Evolutionary conservation across 2,329 filamentous ascomycete species (phyloP).

Genomic region (Pyrenophora tritici-repentis): DNA sequence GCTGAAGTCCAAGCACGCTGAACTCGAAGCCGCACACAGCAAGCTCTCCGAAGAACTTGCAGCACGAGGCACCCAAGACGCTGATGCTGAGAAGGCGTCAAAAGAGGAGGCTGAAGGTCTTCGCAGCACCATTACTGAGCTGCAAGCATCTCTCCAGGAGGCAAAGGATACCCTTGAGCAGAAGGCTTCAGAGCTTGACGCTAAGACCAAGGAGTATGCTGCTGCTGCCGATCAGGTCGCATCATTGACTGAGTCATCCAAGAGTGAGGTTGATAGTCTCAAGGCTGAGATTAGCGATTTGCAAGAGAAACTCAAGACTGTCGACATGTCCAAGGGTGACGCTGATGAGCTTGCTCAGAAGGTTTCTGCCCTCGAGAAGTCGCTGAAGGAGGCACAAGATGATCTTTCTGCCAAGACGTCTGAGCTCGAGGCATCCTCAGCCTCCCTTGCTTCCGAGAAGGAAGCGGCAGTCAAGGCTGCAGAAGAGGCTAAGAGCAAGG

Average conservation of each 20-base stretch:
- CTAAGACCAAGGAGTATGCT: slow-evolving; percentile 25
- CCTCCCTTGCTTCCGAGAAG: slow-evolving; percentile 27
- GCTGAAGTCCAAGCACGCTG: slow-evolving; percentile 21
- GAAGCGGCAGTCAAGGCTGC: slow-evolving; percentile 30
- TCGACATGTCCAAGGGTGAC: slow-evolving; percentile 33
- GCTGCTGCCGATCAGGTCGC: slow-evolving; percentile 19
- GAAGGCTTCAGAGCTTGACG: slow-evolving; percentile 27
- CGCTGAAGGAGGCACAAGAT: slow-evolving; percentile 35
- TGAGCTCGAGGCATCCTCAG: slow-evolving; percentile 28
- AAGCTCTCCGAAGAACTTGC: slow-evolving; percentile 19
- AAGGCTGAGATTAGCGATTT: slow-evolving; percentile 31
- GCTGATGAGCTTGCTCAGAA: slow-evolving; percentile 31
- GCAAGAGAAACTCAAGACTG: slow-evolving; percentile 30
- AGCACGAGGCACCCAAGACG: slow-evolving; percentile 26
- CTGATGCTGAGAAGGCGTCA: slow-evolving; percentile 22
- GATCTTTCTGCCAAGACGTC: slow-evolving; percentile 28
- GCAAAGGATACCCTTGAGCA: slow-evolving; percentile 25
- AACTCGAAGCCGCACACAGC: slow-evolving; percentile 24
- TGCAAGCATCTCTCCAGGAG: slow-evolving; percentile 29
- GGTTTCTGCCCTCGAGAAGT: slow-evolving; percentile 34
- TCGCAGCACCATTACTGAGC: slow-evolving; percentile 32
- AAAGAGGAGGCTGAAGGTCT: slow-evolving; percentile 30
- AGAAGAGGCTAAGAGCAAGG: slow-evolving; percentile 30
- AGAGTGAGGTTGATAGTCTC: slow-evolving; percentile 28
- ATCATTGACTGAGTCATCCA: slow-evolving; percentile 25